These are phyloP conservation scores for Metschnikowia koreensis DNA, from an alignment of 805 yeast species.

Conservation along the genomic window DNA sequence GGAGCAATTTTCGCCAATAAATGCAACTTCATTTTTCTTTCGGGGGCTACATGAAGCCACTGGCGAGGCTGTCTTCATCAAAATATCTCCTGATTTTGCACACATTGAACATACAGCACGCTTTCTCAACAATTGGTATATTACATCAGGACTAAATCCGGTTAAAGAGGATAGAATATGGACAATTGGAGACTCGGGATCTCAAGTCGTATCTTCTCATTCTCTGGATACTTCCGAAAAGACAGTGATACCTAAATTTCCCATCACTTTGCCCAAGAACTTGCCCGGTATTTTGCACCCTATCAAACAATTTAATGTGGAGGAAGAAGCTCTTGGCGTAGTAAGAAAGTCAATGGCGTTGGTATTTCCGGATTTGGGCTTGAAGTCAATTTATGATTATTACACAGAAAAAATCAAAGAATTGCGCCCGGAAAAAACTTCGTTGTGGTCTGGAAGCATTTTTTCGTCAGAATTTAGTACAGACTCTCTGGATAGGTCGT, in stretches of 20 bases:
- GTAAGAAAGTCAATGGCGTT: conserved; percentile 21
- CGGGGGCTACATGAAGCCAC: conserved; percentile 18
- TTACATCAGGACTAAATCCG: conserved; percentile 25
- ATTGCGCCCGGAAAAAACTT: conserved; percentile 2
- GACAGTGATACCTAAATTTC: conserved; percentile 7
- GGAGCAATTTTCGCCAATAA: conserved; percentile 17
- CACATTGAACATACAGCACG: conserved; percentile 24
- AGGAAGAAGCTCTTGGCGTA: conserved; percentile 1
- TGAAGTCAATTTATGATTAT: conserved; percentile 16
- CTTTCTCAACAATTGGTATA: conserved; percentile 36
- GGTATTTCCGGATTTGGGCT: conserved; percentile 22
- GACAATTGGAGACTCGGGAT: conserved; percentile 9
- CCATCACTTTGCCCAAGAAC: conserved; percentile 27
- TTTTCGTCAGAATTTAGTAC: conserved; percentile 14
- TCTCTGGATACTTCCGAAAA: background rate
- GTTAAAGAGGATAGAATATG: conserved; percentile 19
- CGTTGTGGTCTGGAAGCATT: conserved; percentile 13
- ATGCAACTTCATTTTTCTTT: conserved; percentile 17
- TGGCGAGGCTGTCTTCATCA: conserved; percentile 19
- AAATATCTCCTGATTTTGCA: conserved; percentile 26
- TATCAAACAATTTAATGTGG: conserved; percentile 16
- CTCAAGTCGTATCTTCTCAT: conserved; percentile 3
- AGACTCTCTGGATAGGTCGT: conserved; percentile 10
- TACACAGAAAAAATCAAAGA: conserved; percentile 10
- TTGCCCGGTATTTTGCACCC: conserved; percentile 32